Conservation (phyloP, 2,329 filamentous ascomycete genomes). For the Arthrobotrys sphaeroides region DNA sequence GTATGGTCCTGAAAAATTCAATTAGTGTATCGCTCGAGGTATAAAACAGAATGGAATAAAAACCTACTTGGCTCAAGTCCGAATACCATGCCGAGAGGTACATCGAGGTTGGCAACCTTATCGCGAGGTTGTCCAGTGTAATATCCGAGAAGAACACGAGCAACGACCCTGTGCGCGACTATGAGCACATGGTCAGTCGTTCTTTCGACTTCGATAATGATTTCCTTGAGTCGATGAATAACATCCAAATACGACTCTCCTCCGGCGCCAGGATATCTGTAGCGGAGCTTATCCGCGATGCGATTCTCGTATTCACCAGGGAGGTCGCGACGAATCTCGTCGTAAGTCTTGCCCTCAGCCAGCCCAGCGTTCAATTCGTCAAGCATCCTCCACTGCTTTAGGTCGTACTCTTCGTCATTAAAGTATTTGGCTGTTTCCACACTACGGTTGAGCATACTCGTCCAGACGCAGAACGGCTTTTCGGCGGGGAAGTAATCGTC, state of each 20-base stretch:
- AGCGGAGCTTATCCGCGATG: conserved; percentile 86
- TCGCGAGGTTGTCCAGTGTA: conserved; percentile 92
- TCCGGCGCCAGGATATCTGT: conserved; percentile 94
- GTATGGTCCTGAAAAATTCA: conserved; percentile 75
- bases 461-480: conserved; percentile 98
- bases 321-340: conserved; percentile 81
- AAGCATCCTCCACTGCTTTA: conserved; percentile 97
- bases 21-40: conserved; percentile 27
- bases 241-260: conserved; percentile 97
- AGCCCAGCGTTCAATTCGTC: conserved; percentile 93
- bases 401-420: conserved; percentile 93
- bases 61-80: conserved; percentile 78
- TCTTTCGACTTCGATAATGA: conserved; percentile 95
- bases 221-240: conserved; percentile 91
- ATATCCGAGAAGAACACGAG: conserved; percentile 91
- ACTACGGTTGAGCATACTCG: conserved; percentile 91
- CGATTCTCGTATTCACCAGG: conserved; percentile 84
- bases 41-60: background rate
- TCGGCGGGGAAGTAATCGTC: conserved; percentile 70
- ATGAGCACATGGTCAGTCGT: conserved; percentile 96
- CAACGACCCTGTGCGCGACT: conserved; percentile 90
- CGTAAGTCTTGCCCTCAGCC: conserved; percentile 95
- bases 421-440: conserved; percentile 90
- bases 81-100: conserved; percentile 92
- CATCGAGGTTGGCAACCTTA: conserved; percentile 92